A percentile compares a stretch with the other conserved stretches of the same genome.
These are phyloP conservation scores for Eucalyptus curtisii DNA, from an alignment of 345 rosid genomes.

Conservation along the genomic window DNA sequence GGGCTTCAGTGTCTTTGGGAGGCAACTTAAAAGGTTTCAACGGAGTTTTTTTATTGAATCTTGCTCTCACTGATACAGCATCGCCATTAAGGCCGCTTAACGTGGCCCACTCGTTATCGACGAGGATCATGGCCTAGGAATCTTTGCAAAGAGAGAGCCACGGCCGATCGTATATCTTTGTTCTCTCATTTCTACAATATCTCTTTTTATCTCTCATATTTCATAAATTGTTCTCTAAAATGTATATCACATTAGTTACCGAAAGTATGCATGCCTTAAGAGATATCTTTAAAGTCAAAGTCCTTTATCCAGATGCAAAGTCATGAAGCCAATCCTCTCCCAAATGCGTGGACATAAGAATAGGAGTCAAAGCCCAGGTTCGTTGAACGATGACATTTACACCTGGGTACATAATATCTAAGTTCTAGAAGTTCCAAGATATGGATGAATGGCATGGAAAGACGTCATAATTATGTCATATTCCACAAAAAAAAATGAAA, in stretches of 20 bases:
- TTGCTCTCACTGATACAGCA: accelerated
- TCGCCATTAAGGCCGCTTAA: too few species aligned
- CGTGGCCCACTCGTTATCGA: accelerated
- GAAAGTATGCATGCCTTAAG: background rate
- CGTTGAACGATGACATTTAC: background rate
- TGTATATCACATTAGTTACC: background rate
- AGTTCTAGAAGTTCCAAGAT: background rate
- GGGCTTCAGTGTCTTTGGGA: accelerated
- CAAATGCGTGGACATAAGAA: background rate
- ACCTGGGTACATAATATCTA: background rate
- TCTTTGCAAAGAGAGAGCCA: background rate
- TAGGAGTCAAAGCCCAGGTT: background rate
- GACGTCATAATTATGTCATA: background rate
- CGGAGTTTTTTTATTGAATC: background rate
- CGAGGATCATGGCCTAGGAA: background rate
- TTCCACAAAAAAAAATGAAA: background rate
- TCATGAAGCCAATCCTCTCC: background rate
- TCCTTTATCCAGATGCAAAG: background rate
- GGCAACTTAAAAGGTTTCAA: background rate
- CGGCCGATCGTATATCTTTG: background rate
- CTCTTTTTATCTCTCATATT: background rate
- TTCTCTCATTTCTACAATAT: background rate
- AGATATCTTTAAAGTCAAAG: background rate
- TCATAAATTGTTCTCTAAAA: background rate
- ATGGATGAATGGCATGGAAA: background rate